Evolutionary conservation across 2,329 filamentous ascomycete species (phyloP), one percentile per base, ranked within the genome.

Genomic region (Drechslera avenae): DNA sequence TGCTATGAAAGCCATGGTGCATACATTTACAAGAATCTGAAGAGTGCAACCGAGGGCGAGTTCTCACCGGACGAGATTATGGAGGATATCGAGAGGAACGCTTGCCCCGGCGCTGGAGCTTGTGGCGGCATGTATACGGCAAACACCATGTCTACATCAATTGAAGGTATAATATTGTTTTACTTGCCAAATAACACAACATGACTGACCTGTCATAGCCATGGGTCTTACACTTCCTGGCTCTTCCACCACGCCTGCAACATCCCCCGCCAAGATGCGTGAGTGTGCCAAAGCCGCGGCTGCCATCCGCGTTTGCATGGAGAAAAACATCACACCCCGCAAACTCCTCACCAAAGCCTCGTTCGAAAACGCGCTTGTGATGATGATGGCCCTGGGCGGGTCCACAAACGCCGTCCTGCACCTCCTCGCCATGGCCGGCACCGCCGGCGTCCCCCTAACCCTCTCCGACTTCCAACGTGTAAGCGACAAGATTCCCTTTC

Each of bases 91-190:
- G 89, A 92, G 76, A 79, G 79, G 56, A 83, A 94, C 66, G 86
- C 91, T 2, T 96, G 91, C 71, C 88, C 88, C 1, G 85, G 86
- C 7, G 84, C 85, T 1, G 91, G 91, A 23, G 91, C 90, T 1
- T 96, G 91, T 58, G 90, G 90, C 39, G 91, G 92, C 14, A 96
- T 96, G 91, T 96, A 91, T 77, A 96, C 91, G 1, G 91, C 91
- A 58, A 96, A 96, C 76, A 96, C 91, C 18, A 93, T 96, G 90
- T 89, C 90, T 3, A 93, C 89, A 0, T 90, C 89, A 12, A 91
- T 96, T 58, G 91, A 96, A 62, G 68, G 68, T 62, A 53, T 9
- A 50, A n/a, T 26, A 13, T 10, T 14, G 23, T 4, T 28, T 8
- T 16, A 14, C 12, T 19, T 28, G 14, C 12, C 32, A 9, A 5